Base-by-base conservation (phyloP, 2,329 filamentous ascomycete genomes). In the Fulvia fulva region DNA sequence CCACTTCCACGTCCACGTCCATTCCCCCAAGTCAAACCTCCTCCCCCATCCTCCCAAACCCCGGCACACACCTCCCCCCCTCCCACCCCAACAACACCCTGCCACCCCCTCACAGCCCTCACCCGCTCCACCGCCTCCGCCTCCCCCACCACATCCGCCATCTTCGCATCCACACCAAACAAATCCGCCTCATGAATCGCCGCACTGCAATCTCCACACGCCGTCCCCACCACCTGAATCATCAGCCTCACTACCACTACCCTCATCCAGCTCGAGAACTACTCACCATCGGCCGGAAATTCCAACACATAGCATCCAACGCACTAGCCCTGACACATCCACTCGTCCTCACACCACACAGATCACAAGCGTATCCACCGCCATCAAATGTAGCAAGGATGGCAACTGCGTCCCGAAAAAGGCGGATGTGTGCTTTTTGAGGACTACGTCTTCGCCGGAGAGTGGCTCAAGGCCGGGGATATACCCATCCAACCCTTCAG, bases 131-230 rank as follows among this genome's bases (percentile, higher is more conserved):
- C 30, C 21, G 66, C 63, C 50, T 67, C 64, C 8, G 56, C 51
- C 53, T 63, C 61, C 26, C 44, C 41, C 16, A 68, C 66, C 19
- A 67, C 66, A 59, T 68, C 66, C 32, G 60, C 66, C 51, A 66
- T 59, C 53, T 68, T 68, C 9, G 64, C 64, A 59, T 67, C 60
- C 63, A 68, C 63, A 58, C 67, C 66, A 59, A 65, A 65, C n/a
- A 68, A 23, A 54, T 68, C 67, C 25, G 63, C 63, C 50, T 65
- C 59, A 41, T 68, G 66, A 32, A 68, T 65, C 14, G 50, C 60
- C 30, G 50, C 21, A 51, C 58, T 65, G 9, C 65, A 53, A 55
- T 68, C 65, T 22, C 65, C 63, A 54, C 65, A 68, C 28, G 63
- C 65, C 19, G 32, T 56, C 2, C 59, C 64, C 9, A 68, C 65